phyloP scores from a whole-genome alignment of 2,329 filamentous ascomycete genomes.

The Stachybotrys chartarum region DNA sequence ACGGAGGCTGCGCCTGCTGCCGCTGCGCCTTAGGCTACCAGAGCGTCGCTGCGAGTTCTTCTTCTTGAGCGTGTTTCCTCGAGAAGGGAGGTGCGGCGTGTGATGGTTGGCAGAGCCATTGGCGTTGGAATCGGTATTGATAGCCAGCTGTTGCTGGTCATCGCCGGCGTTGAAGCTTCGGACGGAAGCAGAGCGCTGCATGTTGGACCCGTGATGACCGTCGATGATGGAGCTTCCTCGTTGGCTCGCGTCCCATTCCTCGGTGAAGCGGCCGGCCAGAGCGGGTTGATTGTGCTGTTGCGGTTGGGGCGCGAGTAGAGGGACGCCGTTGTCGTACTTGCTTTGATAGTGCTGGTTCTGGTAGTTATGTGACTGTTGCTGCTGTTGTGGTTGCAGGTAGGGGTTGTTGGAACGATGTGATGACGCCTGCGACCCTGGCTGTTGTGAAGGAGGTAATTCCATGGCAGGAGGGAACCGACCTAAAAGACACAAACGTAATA shows the following conservation, averaged over 20 bases:
- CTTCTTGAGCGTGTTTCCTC: constrained; percentile 78
- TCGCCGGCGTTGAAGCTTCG: constrained; percentile 45
- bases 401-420: constrained; percentile 11
- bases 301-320: constrained; percentile 9
- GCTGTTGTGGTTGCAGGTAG: constrained; percentile 8
- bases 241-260: constrained; percentile 65
- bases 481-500: constrained; percentile 5
- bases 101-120: constrained; percentile 13
- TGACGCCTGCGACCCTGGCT: constrained; percentile 11
- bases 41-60: constrained; percentile 70
- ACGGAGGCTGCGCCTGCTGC: constrained; percentile 73
- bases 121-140: background rate
- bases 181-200: constrained; percentile 57
- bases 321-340: constrained; percentile 8
- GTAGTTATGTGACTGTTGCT: constrained; percentile 11
- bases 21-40: constrained; percentile 68
- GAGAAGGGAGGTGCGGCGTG: constrained; percentile 25
- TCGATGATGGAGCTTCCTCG: constrained; percentile 59
- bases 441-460: constrained; percentile 14
- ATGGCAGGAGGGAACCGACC: constrained; percentile 17
- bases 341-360: constrained; percentile 5
- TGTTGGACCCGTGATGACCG: constrained; percentile 28
- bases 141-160: constrained; percentile 14
- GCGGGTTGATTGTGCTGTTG: constrained; percentile 14
- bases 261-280: constrained; percentile 49